Conservation (phyloP, 768 basidiomycete species). For the Gymnopilus junonius region DNA sequence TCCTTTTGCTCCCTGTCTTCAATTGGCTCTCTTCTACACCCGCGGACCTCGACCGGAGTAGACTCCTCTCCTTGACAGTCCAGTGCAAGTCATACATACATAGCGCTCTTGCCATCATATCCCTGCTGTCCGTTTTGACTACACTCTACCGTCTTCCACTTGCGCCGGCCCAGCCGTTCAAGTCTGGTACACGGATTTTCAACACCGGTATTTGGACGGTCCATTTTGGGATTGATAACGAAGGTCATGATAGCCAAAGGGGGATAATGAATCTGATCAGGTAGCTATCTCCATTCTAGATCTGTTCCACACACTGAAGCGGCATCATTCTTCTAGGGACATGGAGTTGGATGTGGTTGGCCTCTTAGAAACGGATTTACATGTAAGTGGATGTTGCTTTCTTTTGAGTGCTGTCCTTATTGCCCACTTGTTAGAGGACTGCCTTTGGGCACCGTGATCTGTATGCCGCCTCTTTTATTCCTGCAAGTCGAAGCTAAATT, state of each 20-base stretch:
- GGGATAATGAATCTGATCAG: conserved; percentile 58
- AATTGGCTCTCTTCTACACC: conserved; percentile 7
- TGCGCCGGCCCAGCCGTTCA: conserved; percentile 56
- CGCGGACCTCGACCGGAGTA: neutral
- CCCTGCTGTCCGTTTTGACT: conserved; percentile 52
- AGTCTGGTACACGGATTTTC: conserved; percentile 66
- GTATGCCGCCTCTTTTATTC: conserved; percentile 39
- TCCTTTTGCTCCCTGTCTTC: conserved; percentile 47
- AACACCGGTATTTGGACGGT: conserved; percentile 91
- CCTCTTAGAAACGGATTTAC: conserved; percentile 83
- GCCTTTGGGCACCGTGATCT: conserved; percentile 84
- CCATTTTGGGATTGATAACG: conserved; percentile 85
- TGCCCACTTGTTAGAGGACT: conserved; percentile 33
- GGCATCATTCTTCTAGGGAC: conserved; percentile 46
- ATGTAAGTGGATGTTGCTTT: conserved; percentile 52
- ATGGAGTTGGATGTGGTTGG: conserved; percentile 88
- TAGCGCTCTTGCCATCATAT: conserved; percentile 40
- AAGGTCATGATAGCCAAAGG: conserved; percentile 73
- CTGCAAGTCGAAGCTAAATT: conserved; percentile 8
- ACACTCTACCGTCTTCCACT: conserved; percentile 60
- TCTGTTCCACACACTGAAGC: neutral
- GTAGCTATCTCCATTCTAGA: conserved; percentile 23
- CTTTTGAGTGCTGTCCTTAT: neutral
- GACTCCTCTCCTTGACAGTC: conserved; percentile 2
- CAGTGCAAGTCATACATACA: conserved; percentile 32